phyloP scores from a whole-genome alignment of 345 rosid species.

The Eucalyptus decipiens region DNA sequence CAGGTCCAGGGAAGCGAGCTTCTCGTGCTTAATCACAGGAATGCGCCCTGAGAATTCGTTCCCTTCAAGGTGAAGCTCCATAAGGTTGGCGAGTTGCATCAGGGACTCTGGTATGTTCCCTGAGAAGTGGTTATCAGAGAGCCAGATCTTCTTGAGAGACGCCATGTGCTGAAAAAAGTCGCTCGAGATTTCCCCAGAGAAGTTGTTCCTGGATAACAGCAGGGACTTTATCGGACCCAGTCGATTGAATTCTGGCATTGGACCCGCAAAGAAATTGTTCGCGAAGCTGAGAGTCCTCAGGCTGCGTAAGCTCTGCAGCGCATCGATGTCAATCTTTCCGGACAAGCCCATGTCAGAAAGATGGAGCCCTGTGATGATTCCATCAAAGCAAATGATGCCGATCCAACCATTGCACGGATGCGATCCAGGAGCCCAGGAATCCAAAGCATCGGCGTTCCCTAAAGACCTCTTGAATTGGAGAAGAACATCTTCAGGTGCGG shows the following conservation, averaged over 20 bases:
- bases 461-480: constrained; percentile 47
- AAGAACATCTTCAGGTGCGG: constrained; percentile 14
- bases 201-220: constrained; percentile 40
- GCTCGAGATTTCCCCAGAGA: constrained; percentile 52
- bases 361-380: constrained; percentile 34
- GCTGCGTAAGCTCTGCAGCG: constrained; percentile 19
- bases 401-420: constrained; percentile 51
- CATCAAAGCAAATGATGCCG: constrained; percentile 47
- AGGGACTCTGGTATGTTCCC: constrained; percentile 57
- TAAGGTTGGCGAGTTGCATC: constrained; percentile 21
- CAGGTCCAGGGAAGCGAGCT: constrained; percentile 24
- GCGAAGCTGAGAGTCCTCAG: constrained; percentile 48
- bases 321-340: constrained; percentile 43
- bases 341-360: constrained; percentile 54
- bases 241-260: constrained; percentile 48
- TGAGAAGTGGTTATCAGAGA: constrained; percentile 41
- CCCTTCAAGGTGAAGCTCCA: constrained; percentile 52
- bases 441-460: constrained; percentile 20
- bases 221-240: constrained; percentile 41
- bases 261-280: constrained; percentile 54
- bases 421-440: constrained; percentile 43
- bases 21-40: constrained; percentile 26
- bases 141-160: constrained; percentile 45
- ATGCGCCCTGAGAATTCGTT: constrained; percentile 56
- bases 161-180: constrained; percentile 36